A percentile compares a stretch with the other conserved stretches of the same genome.
These are phyloP conservation scores for Parmelia sp. DNA, from an alignment of 495 filamentous ascomycete species.

Conservation along the genomic window DNA sequence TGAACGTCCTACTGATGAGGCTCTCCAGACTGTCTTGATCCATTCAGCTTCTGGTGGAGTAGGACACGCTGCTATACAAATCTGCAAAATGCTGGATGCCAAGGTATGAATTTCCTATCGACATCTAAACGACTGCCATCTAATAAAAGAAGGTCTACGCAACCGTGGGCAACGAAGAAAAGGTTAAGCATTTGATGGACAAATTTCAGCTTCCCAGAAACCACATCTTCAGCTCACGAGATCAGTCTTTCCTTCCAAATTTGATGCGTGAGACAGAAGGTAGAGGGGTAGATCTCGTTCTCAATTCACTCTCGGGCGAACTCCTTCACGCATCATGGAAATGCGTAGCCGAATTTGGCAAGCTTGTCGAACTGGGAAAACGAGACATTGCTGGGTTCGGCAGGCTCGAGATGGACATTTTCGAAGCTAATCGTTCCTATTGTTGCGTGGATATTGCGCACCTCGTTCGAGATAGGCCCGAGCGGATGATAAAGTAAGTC, in stretches of 20 bases:
- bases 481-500: not conserved
- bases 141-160: constrained; percentile 31
- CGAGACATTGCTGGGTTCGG: constrained; percentile 26
- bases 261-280: constrained; percentile 43
- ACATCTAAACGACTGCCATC: not conserved
- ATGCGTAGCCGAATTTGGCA: constrained; percentile 50
- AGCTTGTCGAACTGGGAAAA: constrained; percentile 50
- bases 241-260: constrained; percentile 37
- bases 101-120: constrained; percentile 14
- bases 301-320: constrained; percentile 49
- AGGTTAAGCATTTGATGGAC: constrained; percentile 33
- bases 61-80: constrained; percentile 15
- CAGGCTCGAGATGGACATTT: not conserved
- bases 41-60: constrained; percentile 37
- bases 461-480: constrained; percentile 5
- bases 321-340: constrained; percentile 45
- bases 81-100: constrained; percentile 25
- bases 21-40: constrained; percentile 34
- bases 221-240: constrained; percentile 47
- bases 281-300: constrained; percentile 47
- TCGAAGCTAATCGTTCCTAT: constrained; percentile 26
- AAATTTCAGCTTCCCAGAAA: constrained; percentile 32
- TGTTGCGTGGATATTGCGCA: constrained; percentile 14
- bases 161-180: constrained; percentile 40
- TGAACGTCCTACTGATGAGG: not conserved